Evolutionary conservation across 139 green algal species (phyloP).

Genomic region (Coelastrella sp.): DNA sequence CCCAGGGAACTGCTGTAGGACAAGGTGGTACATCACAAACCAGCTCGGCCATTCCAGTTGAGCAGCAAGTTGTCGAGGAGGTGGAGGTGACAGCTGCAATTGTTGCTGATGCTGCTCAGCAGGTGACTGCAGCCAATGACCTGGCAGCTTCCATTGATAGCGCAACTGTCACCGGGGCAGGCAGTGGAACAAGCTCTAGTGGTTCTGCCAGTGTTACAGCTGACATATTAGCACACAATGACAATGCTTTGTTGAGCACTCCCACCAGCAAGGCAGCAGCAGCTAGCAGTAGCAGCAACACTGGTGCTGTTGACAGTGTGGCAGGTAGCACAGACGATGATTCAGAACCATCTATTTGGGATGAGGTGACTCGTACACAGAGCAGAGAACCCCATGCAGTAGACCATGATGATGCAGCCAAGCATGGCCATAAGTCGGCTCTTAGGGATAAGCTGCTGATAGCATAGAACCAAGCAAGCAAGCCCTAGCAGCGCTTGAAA

Average conservation of each 20-base stretch:
- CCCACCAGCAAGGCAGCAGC: background rate
- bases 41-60: no score
- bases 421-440: background rate
- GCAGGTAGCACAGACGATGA: background rate
- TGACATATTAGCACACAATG: constrained; percentile 17
- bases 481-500: no score
- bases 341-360: background rate
- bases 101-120: background rate
- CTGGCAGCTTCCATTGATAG: background rate
- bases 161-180: background rate
- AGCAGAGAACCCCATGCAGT: background rate
- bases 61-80: background rate
- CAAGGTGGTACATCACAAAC: no score
- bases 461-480: no score
- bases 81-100: background rate
- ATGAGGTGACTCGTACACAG: background rate
- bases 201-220: background rate
- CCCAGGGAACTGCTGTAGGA: background rate
- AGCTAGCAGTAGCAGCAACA: background rate
- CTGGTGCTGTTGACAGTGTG: background rate
- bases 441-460: constrained; percentile 28
- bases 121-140: background rate
- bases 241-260: background rate
- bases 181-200: no score
- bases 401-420: background rate